Percentiles rank a stretch among this genome's conserved stretches.
Conservation (phyloP, 768 basidiomycete genomes). For the Leucosporidium creatinivorum region DNA sequence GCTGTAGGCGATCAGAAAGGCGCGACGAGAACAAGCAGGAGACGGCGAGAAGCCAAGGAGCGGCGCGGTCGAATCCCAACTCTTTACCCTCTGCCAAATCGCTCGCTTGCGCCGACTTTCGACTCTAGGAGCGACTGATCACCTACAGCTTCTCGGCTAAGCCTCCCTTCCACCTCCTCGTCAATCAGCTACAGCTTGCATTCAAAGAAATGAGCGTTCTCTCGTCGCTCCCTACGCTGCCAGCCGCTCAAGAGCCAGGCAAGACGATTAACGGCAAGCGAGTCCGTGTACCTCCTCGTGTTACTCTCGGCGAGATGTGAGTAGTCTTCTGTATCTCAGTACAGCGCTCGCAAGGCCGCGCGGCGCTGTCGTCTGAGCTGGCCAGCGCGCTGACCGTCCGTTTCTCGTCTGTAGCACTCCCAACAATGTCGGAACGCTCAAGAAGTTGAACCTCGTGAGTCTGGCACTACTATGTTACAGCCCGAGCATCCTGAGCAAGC, state of each 20-base stretch:
- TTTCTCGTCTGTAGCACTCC: constrained; percentile 34
- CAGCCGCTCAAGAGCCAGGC: constrained; percentile 8
- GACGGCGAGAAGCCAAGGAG: not conserved
- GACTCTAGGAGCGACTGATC: too few species aligned
- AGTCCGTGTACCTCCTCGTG: constrained; percentile 30
- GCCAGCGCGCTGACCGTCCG: not conserved
- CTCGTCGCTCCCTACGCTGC: not conserved
- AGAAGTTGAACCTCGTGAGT: constrained; percentile 52
- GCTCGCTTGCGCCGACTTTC: too few species aligned
- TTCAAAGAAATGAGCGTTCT: too few species aligned
- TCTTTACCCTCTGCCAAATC: too few species aligned
- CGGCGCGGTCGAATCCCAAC: not conserved
- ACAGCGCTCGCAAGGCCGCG: not conserved
- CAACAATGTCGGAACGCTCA: constrained; percentile 76
- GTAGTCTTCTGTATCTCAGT: not conserved
- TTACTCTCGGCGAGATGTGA: constrained; percentile 31
- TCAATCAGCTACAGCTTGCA: not conserved
- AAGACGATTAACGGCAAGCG: constrained; percentile 24
- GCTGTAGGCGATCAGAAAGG: not conserved
- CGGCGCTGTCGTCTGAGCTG: too few species aligned
- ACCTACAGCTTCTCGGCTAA: not conserved
- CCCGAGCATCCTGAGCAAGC: too few species aligned
- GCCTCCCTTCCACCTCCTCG: not conserved
- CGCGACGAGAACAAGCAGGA: not conserved
- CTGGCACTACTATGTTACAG: not conserved